Percentiles rank a stretch among this genome's conserved stretches.
Conservation (phyloP, 352 stramenopile species). For the Achlya hypogyna region DNA sequence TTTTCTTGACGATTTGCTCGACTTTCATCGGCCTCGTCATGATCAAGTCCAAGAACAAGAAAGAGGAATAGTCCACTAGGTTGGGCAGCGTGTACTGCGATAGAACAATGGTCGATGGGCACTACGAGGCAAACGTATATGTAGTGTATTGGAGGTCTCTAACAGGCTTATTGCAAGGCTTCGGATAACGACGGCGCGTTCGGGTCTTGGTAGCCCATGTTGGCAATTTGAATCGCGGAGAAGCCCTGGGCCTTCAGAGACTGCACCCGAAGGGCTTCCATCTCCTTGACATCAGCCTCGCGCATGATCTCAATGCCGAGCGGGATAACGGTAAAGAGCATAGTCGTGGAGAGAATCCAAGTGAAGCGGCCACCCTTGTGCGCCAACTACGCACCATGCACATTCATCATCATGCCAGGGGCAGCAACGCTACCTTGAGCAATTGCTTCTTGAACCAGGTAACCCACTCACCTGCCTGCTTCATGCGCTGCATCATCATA, state of each 20-base stretch:
- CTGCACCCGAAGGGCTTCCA: neutral
- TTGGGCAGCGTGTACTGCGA: neutral
- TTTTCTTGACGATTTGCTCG: conserved; percentile 74
- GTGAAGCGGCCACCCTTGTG: conserved; percentile 55
- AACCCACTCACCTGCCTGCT: conserved; percentile 22
- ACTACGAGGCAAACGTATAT: too few relatives aligned
- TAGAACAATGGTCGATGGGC: neutral
- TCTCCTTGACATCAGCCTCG: conserved; percentile 10
- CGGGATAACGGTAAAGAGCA: conserved; percentile 77
- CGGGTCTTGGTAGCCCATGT: conserved; percentile 73
- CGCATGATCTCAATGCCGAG: conserved; percentile 71
- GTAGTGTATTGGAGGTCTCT: conserved; percentile 3
- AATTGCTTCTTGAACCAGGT: conserved; percentile 11
- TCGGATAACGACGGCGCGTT: conserved; percentile 27
- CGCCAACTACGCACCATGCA: conserved; percentile 31
- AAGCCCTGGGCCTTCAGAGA: conserved; percentile 51
- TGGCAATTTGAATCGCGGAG: conserved; percentile 73
- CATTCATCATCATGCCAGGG: neutral
- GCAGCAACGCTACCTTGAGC: neutral
- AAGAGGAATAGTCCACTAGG: conserved; percentile 29
- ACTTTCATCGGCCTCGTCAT: conserved; percentile 86
- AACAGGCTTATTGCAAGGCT: conserved; percentile 23
- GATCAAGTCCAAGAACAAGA: conserved; percentile 78
- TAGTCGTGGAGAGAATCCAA: conserved; percentile 74
- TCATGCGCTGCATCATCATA: conserved; percentile 31